Conservation (phyloP, 2,329 filamentous ascomycete genomes). For the Arthrocladium fulminans region DNA sequence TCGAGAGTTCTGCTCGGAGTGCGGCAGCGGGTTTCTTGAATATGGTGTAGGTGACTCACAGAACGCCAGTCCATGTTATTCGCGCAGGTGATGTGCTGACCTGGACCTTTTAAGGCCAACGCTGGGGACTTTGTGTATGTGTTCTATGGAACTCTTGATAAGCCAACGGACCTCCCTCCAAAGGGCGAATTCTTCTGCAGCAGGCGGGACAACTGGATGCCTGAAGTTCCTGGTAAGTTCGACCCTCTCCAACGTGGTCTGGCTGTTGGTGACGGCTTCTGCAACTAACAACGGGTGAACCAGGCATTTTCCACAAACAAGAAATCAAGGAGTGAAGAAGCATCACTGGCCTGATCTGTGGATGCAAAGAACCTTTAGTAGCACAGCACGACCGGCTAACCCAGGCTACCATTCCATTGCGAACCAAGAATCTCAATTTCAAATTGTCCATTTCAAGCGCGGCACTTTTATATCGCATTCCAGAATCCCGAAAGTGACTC, state of each 20-base stretch:
- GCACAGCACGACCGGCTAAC: no score
- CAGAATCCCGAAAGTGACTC: no score
- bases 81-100: background rate
- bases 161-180: constrained; percentile 40
- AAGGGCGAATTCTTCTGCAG: constrained; percentile 51
- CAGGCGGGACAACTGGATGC: constrained; percentile 42
- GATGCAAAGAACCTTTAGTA: no score
- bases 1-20: constrained; percentile 46
- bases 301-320: constrained; percentile 40
- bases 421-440: no score
- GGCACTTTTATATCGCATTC: no score
- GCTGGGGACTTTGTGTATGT: constrained; percentile 33
- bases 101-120: constrained; percentile 13
- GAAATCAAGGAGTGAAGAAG: constrained; percentile 35
- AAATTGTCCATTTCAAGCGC: no score
- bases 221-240: constrained; percentile 37
- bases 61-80: background rate
- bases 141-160: constrained; percentile 43
- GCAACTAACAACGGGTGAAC: background rate
- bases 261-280: no score
- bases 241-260: background rate
- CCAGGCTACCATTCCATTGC: no score
- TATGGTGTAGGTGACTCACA: constrained; percentile 37
- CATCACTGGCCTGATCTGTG: background rate
- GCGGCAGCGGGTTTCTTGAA: constrained; percentile 45